phyloP scores from a whole-genome alignment of 805 yeast genomes.

The Monosporozyma yasuniensis region DNA sequence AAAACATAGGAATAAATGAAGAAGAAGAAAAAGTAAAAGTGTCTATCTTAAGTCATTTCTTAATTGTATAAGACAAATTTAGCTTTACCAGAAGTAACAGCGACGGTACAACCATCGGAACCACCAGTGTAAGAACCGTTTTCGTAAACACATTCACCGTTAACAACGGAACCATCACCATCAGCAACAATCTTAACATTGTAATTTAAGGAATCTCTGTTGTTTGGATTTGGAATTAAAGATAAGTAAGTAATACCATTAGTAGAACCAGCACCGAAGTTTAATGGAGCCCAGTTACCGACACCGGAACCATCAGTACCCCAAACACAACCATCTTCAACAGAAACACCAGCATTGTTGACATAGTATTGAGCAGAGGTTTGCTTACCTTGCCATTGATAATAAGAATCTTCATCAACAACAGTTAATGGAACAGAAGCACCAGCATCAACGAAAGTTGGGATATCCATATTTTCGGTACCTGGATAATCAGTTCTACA shows the following conservation, averaged over 20 bases:
- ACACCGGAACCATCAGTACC: constrained; percentile 68
- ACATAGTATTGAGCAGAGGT: constrained; percentile 97
- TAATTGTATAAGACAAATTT: constrained; percentile 61
- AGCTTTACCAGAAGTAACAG: constrained; percentile 78
- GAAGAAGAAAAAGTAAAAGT: background rate
- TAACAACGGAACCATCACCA: constrained; percentile 49
- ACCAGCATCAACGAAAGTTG: constrained; percentile 76
- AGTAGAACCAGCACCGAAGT: constrained; percentile 86
- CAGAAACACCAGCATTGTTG: constrained; percentile 89
- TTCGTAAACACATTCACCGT: constrained; percentile 74
- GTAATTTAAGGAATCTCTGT: constrained; percentile 56
- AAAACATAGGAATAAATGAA: background rate
- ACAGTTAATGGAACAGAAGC: constrained; percentile 59
- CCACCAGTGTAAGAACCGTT: constrained; percentile 55
- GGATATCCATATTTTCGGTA: constrained; percentile 96
- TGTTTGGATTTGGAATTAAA: constrained; percentile 93
- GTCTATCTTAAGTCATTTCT: constrained; percentile 3
- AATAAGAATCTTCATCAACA: constrained; percentile 72
- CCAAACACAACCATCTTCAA: constrained; percentile 93
- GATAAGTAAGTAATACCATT: constrained; percentile 71
- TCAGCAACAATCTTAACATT: constrained; percentile 73
- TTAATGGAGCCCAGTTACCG: constrained; percentile 98
- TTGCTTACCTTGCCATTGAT: constrained; percentile 67
- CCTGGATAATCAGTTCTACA: constrained; percentile 99
- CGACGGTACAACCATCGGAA: constrained; percentile 86